phyloP scores from a whole-genome alignment of 306 rosid species.

The Vigna radiata region DNA sequence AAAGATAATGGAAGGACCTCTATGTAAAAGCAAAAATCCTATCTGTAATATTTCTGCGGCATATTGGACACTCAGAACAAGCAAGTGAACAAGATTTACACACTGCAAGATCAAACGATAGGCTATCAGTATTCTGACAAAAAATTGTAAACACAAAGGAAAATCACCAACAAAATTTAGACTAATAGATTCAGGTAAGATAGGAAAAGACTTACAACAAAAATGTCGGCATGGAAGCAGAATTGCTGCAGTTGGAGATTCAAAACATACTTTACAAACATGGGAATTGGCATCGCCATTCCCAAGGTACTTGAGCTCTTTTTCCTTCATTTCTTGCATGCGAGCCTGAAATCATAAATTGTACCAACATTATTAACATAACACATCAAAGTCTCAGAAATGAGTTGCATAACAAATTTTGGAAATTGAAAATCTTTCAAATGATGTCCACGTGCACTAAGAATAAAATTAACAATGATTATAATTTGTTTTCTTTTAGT shows the following conservation, averaged over 20 bases:
- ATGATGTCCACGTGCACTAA: not conserved
- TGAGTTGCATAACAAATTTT: not conserved
- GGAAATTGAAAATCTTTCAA: not conserved
- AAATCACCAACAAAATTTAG: not conserved
- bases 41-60: conserved; percentile 94
- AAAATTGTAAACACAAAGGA: conserved; percentile 7
- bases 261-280: conserved; percentile 96
- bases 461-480: not conserved
- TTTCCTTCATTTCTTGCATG: conserved; percentile 98
- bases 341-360: conserved; percentile 73
- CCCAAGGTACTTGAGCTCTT: conserved; percentile 74
- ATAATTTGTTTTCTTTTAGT: not conserved
- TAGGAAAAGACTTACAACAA: conserved; percentile 73
- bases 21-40: conserved; percentile 94
- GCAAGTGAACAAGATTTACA: conserved; percentile 99
- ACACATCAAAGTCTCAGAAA: not conserved
- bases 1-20: conserved; percentile 53
- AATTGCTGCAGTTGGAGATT: conserved; percentile 93
- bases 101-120: conserved; percentile 52
- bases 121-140: conserved; percentile 20
- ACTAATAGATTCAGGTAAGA: conserved; percentile 1
- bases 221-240: conserved; percentile 98
- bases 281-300: conserved; percentile 94
- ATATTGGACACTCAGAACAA: conserved; percentile 96
- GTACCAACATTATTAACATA: not conserved